A percentile compares a stretch with the other conserved stretches of the same genome.
phyloP scores from a whole-genome alignment of 192 early-diverging fungal genomes.

The Linnemannia schmuckeri region DNA sequence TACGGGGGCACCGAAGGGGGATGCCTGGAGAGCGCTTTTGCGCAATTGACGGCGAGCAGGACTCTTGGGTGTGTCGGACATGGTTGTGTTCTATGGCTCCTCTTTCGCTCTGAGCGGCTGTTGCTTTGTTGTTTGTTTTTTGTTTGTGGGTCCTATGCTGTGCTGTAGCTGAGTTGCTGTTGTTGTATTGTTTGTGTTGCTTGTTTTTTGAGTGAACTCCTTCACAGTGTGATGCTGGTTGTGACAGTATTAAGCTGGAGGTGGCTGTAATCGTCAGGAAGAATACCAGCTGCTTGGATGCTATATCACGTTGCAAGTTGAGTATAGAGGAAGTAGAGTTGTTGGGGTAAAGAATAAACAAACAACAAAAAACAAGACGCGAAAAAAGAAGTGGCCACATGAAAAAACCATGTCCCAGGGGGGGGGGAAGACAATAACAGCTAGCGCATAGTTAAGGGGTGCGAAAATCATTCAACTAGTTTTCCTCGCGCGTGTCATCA shows the following conservation, averaged over 20 bases:
- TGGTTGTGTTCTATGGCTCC: neutral
- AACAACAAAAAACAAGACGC: neutral
- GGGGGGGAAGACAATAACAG: neutral
- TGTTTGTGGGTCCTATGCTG: neutral
- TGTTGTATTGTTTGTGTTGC: neutral
- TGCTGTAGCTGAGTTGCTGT: neutral
- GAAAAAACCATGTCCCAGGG: neutral
- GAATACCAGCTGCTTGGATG: neutral
- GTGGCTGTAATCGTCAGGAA: neutral
- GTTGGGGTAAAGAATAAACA: neutral
- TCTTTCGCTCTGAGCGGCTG: neutral
- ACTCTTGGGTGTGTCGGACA: slow-evolving; percentile 21
- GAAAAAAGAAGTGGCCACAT: neutral
- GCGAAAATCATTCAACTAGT: neutral
- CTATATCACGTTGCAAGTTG: neutral
- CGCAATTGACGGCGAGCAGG: slow-evolving; percentile 40
- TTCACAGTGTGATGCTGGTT: neutral
- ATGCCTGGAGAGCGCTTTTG: slow-evolving; percentile 43
- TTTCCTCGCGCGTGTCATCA: neutral
- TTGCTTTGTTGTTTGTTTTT: neutral
- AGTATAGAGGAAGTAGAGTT: neutral
- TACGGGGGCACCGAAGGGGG: slow-evolving; percentile 43
- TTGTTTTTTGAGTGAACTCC: neutral
- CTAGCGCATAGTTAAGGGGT: neutral
- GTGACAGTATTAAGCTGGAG: neutral